Conservation (phyloP, 352 stramenopile species). For the Thalassiosira allenii region DNA sequence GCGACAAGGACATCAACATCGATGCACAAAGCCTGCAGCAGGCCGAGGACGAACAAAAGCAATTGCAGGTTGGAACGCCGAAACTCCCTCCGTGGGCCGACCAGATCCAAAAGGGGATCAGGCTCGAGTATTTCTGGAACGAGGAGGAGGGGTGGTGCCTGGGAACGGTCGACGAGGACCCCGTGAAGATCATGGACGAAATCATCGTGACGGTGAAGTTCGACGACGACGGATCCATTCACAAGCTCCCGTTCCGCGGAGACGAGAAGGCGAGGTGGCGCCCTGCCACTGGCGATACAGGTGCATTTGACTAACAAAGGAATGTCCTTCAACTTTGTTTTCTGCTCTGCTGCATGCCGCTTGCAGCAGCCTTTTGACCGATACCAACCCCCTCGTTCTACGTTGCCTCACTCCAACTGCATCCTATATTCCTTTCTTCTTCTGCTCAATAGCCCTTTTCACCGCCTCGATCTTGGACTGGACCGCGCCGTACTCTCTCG, state of each 20-base stretch:
- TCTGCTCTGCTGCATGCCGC: too few relatives aligned
- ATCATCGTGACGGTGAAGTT: conserved; percentile 79
- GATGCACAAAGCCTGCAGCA: conserved; percentile 47
- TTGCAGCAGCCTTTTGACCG: too few relatives aligned
- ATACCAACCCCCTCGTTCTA: too few relatives aligned
- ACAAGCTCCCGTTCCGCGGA: conserved; percentile 70
- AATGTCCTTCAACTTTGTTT: neutral
- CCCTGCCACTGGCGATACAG: conserved; percentile 49
- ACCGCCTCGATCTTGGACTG: conserved; percentile 60
- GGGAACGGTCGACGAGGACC: conserved; percentile 74
- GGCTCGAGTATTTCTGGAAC: conserved; percentile 85
- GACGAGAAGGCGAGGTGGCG: conserved; percentile 84
- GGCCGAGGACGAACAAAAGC: conserved; percentile 53
- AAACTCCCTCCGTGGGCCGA: conserved; percentile 75
- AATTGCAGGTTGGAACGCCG: conserved; percentile 80
- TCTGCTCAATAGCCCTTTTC: conserved; percentile 60
- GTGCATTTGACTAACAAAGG: conserved; percentile 39
- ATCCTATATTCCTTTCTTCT: conserved; percentile 31
- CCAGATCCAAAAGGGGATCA: conserved; percentile 71
- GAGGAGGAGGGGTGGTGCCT: conserved; percentile 77
- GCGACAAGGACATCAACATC: conserved; percentile 14
- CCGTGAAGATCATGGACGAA: conserved; percentile 77
- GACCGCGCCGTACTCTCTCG: conserved; percentile 41
- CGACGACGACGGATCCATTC: conserved; percentile 76
- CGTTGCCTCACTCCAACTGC: neutral